phyloP scores from a whole-genome alignment of 441 rosid genomes.

The Gossypium lobatum region DNA sequence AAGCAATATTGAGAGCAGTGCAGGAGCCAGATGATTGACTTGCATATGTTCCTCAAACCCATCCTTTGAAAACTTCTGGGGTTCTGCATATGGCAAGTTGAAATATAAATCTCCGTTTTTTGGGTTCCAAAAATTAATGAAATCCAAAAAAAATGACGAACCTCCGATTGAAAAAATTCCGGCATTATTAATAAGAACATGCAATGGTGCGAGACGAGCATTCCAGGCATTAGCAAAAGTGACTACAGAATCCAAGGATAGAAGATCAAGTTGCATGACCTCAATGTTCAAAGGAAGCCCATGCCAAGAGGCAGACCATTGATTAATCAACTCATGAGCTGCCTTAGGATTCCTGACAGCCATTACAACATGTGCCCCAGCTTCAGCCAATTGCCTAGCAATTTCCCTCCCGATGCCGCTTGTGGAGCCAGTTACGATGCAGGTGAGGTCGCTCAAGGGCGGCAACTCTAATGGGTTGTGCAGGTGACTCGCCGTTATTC shows the following conservation, averaged over 20 bases:
- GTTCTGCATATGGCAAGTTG: constrained; percentile 41
- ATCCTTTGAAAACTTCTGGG: constrained; percentile 84
- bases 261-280: constrained; percentile 97
- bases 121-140: not conserved
- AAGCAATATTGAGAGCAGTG: constrained; percentile 77
- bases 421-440: constrained; percentile 90
- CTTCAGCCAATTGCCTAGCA: constrained; percentile 90
- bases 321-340: constrained; percentile 65
- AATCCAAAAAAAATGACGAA: constrained; percentile 24
- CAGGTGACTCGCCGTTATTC: constrained; percentile 78
- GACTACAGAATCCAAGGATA: constrained; percentile 77
- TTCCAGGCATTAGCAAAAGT: constrained; percentile 81
- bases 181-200: constrained; percentile 90
- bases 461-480: constrained; percentile 79
- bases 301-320: constrained; percentile 57
- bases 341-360: constrained; percentile 84
- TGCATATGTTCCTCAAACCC: constrained; percentile 94
- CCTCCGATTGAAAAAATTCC: constrained; percentile 99
- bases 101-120: not conserved
- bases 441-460: constrained; percentile 72
- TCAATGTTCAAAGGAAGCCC: constrained; percentile 12
- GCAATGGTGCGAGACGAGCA: constrained; percentile 64
- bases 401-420: constrained; percentile 94
- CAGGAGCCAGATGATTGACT: constrained; percentile 97
- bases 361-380: constrained; percentile 98